phyloP scores from a whole-genome alignment of 768 basidiomycete genomes.

The Hydnomerulius pinastri region DNA sequence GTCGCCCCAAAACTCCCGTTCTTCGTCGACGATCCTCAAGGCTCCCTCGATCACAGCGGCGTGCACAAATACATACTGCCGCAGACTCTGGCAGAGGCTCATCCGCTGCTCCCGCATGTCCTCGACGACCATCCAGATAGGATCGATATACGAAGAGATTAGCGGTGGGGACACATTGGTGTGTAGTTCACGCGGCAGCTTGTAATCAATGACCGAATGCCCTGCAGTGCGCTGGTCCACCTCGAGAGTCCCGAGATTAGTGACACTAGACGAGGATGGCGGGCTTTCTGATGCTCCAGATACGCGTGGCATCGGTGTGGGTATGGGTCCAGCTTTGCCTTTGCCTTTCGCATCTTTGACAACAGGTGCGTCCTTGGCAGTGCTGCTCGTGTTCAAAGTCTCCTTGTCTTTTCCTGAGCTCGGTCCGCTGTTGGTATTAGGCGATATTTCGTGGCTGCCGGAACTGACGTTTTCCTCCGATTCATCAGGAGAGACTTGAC shows the following conservation, averaged over 20 bases:
- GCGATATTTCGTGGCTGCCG: neutral
- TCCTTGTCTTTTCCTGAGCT: neutral
- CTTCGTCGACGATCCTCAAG: slow-evolving; percentile 75
- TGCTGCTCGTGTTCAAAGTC: neutral
- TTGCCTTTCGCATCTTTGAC: slow-evolving; percentile 1
- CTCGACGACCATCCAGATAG: slow-evolving; percentile 80
- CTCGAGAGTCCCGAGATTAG: slow-evolving; percentile 4
- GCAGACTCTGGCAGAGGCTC: slow-evolving; percentile 91
- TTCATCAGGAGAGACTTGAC: slow-evolving; percentile 4
- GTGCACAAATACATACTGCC: slow-evolving; percentile 95
- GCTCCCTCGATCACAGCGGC: slow-evolving; percentile 82
- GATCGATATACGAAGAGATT: slow-evolving; percentile 68
- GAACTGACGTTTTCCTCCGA: slow-evolving; percentile 1
- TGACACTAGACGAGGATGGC: neutral
- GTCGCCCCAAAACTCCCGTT: slow-evolving; percentile 43
- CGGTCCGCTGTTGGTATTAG: slow-evolving; percentile 6
- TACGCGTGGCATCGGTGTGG: neutral
- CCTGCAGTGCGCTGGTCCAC: slow-evolving; percentile 11
- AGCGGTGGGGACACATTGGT: slow-evolving; percentile 52
- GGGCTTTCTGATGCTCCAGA: slow-evolving; percentile 1
- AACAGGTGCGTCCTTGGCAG: neutral
- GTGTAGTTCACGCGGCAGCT: slow-evolving; percentile 63
- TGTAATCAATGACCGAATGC: slow-evolving; percentile 49
- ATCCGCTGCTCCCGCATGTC: slow-evolving; percentile 96
- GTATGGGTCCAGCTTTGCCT: neutral